Percentiles rank a stretch among this genome's conserved stretches.
Conservation (phyloP, 768 basidiomycete species). For the Leccinum subgranulosum region DNA sequence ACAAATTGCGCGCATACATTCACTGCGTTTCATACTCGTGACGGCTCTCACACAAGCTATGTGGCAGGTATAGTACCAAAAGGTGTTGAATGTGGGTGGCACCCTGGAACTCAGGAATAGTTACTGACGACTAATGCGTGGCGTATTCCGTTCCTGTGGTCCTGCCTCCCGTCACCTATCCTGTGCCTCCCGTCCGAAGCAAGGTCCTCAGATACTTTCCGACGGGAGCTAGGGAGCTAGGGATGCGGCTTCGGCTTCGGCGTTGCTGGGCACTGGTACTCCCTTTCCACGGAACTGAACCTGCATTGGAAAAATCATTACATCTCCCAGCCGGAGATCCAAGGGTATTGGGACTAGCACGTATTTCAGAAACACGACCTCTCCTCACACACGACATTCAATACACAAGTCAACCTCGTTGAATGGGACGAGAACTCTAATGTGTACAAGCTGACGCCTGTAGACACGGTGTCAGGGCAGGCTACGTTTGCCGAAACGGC, state of each 20-base stretch:
- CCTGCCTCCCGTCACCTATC: not conserved
- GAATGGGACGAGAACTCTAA: conserved; percentile 45
- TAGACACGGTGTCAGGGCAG: conserved; percentile 33
- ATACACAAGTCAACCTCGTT: conserved; percentile 32
- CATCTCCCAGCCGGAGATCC: conserved; percentile 7
- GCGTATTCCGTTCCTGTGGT: not conserved
- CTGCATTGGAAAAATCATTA: not conserved
- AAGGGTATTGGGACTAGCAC: conserved; percentile 36
- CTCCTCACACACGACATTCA: conserved; percentile 37
- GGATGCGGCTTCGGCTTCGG: not conserved
- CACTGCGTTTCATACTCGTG: not conserved
- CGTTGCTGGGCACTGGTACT: not conserved
- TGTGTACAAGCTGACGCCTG: conserved; percentile 40
- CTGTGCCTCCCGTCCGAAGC: not conserved
- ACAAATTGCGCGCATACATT: not conserved
- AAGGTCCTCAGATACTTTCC: not conserved
- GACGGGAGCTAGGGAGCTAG: not conserved
- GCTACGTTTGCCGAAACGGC: conserved; percentile 10
- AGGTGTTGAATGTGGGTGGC: not conserved
- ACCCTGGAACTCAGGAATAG: not conserved
- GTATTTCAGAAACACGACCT: conserved; percentile 43
- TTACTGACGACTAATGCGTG: not conserved
- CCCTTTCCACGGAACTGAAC: conserved; percentile 1
- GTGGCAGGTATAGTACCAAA: conserved; percentile 2
- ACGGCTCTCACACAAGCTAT: conserved; percentile 21